Base-by-base conservation (phyloP, 1,139 yeast genomes). In the Geotrichum europaeum region DNA sequence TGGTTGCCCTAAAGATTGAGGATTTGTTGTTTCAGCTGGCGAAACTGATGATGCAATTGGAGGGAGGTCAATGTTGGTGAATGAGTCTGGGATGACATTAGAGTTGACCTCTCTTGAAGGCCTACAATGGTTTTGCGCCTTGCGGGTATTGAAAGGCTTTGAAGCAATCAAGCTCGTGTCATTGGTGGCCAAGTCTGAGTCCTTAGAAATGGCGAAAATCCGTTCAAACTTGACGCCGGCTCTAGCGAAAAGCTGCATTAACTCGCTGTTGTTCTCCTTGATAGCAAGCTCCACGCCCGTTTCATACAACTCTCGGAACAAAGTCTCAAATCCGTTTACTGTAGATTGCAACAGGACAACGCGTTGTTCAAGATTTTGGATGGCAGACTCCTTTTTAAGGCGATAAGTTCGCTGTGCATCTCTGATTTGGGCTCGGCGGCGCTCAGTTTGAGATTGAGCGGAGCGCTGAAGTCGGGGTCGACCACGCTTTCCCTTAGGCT, bases 401-500 rank as follows among this genome's bases (percentile, higher is more conserved):
- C 64, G 56, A 53, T 62, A 62, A 7, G 64, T 62, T 30, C 61
- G 47, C 47, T 62, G 64, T 1, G 64, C 64, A 36, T 62, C 62
- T 15, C 64, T 49, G n/a, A 62, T 60, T 45, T 62, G 64, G 10
- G 62, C 64, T 18, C 64, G 43, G 51, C 64, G 57, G 36, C 64
- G 61, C 55, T 62, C 64, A 15, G 62, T 58, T 32, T 60, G 64
- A 9, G 61, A 58, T 34, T 59, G 61, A 13, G 34, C 30, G 3
- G 62, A 60, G 12, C 59, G 54, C 28, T 58, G 59, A 7, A 60
- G 53, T 10, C 64, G 40, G 2, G 64, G 64, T 30, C 64, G 49
- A 4, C 64, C 64, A 3, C 64, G 53, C 43, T 60, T 60, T 13
- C 61, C 61, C 18, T 62, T 62, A 12, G 58, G 53, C 34, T 53